Percentiles rank a stretch among this genome's conserved stretches.
phyloP scores from a whole-genome alignment of 2,329 filamentous ascomycete species.

The Aspergillus aculeatus region DNA sequence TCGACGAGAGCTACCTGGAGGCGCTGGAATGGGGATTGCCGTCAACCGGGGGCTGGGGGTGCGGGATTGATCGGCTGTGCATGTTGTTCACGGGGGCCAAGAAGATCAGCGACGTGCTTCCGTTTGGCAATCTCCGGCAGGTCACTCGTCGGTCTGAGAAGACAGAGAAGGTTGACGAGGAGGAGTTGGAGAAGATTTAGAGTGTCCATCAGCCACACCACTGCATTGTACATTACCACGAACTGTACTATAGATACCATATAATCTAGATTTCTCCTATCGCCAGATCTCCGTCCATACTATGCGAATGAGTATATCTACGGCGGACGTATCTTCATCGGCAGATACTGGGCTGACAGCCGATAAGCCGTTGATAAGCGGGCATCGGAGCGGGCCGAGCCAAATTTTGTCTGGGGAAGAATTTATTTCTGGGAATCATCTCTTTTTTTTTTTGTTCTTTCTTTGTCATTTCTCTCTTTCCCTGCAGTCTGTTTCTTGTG shows the following conservation, averaged over 20 bases:
- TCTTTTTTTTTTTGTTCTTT: constrained; percentile 1
- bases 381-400: constrained; percentile 21
- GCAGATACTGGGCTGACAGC: background rate
- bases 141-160: constrained; percentile 34
- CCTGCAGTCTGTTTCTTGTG: no score
- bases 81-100: constrained; percentile 83
- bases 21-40: constrained; percentile 86
- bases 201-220: no score
- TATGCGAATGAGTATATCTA: background rate
- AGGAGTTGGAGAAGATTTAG: no score
- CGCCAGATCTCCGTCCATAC: background rate
- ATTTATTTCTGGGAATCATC: background rate
- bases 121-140: constrained; percentile 76
- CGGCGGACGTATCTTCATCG: background rate
- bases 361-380: constrained; percentile 17
- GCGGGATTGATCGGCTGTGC: constrained; percentile 82
- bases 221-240: background rate
- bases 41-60: constrained; percentile 97
- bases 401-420: background rate
- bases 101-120: constrained; percentile 80
- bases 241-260: background rate
- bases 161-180: background rate
- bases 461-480: background rate
- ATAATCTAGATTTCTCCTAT: background rate
- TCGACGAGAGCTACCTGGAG: constrained; percentile 79